phyloP scores from a whole-genome alignment of 345 rosid genomes.

The Citrus hindsii region DNA sequence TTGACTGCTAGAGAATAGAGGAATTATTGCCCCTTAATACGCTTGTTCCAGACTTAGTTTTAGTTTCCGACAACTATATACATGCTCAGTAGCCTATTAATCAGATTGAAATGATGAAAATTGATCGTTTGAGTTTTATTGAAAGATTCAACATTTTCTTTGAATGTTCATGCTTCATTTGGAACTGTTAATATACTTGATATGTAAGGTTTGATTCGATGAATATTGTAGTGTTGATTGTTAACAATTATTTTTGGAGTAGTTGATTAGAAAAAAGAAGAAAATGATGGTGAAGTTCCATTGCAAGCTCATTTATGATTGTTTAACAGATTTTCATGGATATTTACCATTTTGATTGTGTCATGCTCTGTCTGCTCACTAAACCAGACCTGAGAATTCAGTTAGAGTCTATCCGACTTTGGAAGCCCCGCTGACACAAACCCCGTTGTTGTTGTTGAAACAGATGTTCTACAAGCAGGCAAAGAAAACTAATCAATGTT shows the following conservation, averaged over 20 bases:
- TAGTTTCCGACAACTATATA: neutral
- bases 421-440: constrained; percentile 6
- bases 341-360: neutral
- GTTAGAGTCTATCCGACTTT: neutral
- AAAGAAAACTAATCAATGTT: constrained; percentile 91
- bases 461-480: constrained; percentile 99
- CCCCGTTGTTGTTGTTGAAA: constrained; percentile 18
- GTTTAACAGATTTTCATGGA: neutral
- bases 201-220: neutral
- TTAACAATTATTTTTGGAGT: neutral
- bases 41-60: neutral
- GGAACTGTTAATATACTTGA: neutral
- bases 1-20: neutral
- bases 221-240: neutral
- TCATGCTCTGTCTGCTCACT: neutral
- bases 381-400: neutral
- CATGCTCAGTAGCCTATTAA: neutral
- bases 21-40: neutral
- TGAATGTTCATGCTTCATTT: neutral
- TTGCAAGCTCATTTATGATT: neutral
- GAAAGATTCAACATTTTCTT: neutral
- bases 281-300: neutral
- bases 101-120: neutral
- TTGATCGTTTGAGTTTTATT: neutral
- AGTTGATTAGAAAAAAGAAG: neutral